Evolutionary conservation across 805 yeast species (phyloP).

Genomic region (Wickerhamiella alocasiicola): DNA sequence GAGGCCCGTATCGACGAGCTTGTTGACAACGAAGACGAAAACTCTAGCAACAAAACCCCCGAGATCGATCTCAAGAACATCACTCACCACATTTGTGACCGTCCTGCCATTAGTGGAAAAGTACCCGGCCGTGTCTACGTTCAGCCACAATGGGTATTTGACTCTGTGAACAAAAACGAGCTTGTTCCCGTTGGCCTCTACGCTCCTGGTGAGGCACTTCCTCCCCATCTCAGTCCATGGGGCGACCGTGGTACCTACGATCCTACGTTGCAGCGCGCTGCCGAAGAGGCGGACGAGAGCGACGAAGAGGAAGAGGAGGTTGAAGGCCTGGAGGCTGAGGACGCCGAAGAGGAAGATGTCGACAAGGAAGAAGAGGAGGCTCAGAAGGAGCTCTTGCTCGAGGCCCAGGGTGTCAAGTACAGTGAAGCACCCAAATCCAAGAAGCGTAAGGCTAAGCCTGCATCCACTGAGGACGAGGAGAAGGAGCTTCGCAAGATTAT

Average conservation of each 20-base stretch:
- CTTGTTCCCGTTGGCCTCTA: conserved; percentile 68
- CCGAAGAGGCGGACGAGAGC: conserved; percentile 29
- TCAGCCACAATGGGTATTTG: conserved; percentile 98
- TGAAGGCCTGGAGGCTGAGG: conserved; percentile 44
- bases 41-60: conserved; percentile 30
- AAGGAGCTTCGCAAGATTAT: conserved; percentile 86
- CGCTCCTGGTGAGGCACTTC: conserved; percentile 88
- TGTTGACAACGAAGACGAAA: conserved; percentile 35
- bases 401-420: conserved; percentile 75
- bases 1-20: conserved; percentile 80
- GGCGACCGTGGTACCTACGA: conserved; percentile 88
- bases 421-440: conserved; percentile 37
- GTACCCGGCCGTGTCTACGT: conserved; percentile 86
- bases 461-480: conserved; percentile 50
- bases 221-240: conserved; percentile 98
- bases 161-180: conserved; percentile 65
- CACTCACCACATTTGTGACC: conserved; percentile 90
- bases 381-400: conserved; percentile 78
- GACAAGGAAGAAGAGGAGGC: conserved; percentile 38
- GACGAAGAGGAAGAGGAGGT: conserved; percentile 40
- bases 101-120: conserved; percentile 66
- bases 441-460: conserved; percentile 26
- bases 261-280: conserved; percentile 46
- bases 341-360: conserved; percentile 31
- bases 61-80: conserved; percentile 48